Evolutionary conservation across 805 yeast species (phyloP), one percentile per base, ranked within the genome.

Genomic region (Pichia thaimueangensis): DNA sequence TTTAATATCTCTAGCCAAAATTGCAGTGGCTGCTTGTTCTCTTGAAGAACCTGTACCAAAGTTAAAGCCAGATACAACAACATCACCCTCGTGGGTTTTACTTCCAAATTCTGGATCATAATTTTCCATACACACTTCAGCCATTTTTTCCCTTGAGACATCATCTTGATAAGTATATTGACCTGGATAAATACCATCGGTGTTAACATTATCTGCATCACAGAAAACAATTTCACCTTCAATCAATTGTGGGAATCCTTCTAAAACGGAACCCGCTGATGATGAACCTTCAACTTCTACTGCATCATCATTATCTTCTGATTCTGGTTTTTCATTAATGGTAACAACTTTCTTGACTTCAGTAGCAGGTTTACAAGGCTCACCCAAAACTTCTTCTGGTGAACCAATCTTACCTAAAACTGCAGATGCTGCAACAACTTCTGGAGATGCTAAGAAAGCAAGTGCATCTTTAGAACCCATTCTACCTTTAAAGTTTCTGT

Each of bases 21-120:
- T 83, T 19, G 95, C 89, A n/a, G 98, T 93, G 27, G 98, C 98
- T 4, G 99, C 99, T 69, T 93, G 99, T 63, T 93, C 99, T 68
- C 99, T 80, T 21, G 96, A 87, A 8, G 97, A 89, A 36, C 99
- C 98, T 10, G 98, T 93, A 54, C 99, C 99, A 61, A 93, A 93
- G 63, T 93, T 93, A 72, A 69, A 93, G 15, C 99, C 99, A 43
- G 89, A 78, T 36, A 93, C 77, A 43, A 93, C 76, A 53, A 93
- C 88, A 63, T 93, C 99, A 37, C 87, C 60, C 4, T 95, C 76
- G 48, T 78, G 70, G 24, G 94, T 85, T 70, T 87, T 89, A 24
- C 65, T 49, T 45, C 84, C 81, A 64, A 93, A 93, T 51, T 89
- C 95, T 12, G 86, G 61, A 64, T 93, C 99, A 65, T 93, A 93